Evolutionary conservation across 1,139 yeast genomes (phyloP).

Genomic region (Yamadazyma taylorii): DNA sequence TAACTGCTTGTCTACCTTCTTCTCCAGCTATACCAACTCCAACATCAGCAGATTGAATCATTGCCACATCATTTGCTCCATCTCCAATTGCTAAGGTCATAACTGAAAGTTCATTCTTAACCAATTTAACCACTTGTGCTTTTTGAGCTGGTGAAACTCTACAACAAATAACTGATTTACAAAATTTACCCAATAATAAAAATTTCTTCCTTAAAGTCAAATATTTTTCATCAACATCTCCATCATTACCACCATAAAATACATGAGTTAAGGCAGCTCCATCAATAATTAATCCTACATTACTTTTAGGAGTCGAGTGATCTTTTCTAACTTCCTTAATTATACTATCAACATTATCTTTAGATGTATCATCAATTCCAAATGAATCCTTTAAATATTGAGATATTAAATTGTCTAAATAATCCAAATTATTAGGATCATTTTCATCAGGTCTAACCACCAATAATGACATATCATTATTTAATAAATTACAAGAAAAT

Average conservation of each 20-base stretch:
- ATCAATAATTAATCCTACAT: constrained; percentile 54
- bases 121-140: constrained; percentile 56
- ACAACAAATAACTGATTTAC: constrained; percentile 62
- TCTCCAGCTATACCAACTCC: constrained; percentile 72
- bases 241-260: constrained; percentile 26
- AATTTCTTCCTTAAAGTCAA: constrained; percentile 38
- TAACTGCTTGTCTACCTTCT: constrained; percentile 67
- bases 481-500: constrained; percentile 87
- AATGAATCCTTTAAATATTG: constrained; percentile 43
- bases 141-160: constrained; percentile 67
- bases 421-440: constrained; percentile 24
- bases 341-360: constrained; percentile 27
- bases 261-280: constrained; percentile 53
- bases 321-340: constrained; percentile 45
- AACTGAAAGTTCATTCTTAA: constrained; percentile 49
- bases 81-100: constrained; percentile 69
- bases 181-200: constrained; percentile 55
- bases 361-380: constrained; percentile 26
- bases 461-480: constrained; percentile 81
- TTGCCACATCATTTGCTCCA: constrained; percentile 69
- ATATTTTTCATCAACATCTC: constrained; percentile 18
- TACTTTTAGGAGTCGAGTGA: constrained; percentile 50
- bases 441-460: constrained; percentile 54
- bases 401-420: constrained; percentile 37
- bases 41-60: constrained; percentile 66